Conservation (phyloP, 371 early-diverging fungal species). For the Rhizomucor miehei region DNA sequence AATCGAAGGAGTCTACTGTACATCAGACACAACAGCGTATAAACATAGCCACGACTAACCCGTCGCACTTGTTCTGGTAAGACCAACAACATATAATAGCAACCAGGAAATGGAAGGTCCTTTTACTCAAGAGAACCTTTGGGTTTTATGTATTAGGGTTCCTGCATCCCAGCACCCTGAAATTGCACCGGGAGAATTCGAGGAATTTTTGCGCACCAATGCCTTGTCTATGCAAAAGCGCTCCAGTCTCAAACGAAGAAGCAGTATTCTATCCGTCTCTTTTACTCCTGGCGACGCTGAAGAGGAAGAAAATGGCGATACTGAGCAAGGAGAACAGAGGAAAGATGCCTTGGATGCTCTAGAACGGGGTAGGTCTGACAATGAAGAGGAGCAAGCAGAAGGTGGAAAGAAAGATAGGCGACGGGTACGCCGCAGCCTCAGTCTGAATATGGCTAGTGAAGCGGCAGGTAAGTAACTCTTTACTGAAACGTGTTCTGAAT, state of each 20-base stretch:
- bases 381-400: background rate
- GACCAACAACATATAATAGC: background rate
- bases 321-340: constrained; percentile 7
- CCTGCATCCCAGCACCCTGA: constrained; percentile 63
- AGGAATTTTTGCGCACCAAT: constrained; percentile 43
- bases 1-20: background rate
- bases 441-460: constrained; percentile 17
- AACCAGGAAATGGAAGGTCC: background rate
- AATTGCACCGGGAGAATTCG: constrained; percentile 59
- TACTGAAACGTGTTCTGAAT: too few relatives aligned
- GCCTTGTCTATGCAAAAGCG: constrained; percentile 30
- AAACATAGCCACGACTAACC: constrained; percentile 40
- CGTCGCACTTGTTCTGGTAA: constrained; percentile 52
- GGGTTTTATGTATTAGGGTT: constrained; percentile 33
- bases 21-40: constrained; percentile 15
- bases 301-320: constrained; percentile 19
- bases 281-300: constrained; percentile 41
- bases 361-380: constrained; percentile 9
- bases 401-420: constrained; percentile 2
- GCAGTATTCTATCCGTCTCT: constrained; percentile 49
- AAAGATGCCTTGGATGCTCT: constrained; percentile 12
- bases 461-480: constrained; percentile 31
- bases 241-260: constrained; percentile 34
- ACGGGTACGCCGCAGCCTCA: constrained; percentile 44
- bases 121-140: background rate